Evolutionary conservation across 1,139 yeast genomes (phyloP).

Genomic region (Debaryomyces sp.): DNA sequence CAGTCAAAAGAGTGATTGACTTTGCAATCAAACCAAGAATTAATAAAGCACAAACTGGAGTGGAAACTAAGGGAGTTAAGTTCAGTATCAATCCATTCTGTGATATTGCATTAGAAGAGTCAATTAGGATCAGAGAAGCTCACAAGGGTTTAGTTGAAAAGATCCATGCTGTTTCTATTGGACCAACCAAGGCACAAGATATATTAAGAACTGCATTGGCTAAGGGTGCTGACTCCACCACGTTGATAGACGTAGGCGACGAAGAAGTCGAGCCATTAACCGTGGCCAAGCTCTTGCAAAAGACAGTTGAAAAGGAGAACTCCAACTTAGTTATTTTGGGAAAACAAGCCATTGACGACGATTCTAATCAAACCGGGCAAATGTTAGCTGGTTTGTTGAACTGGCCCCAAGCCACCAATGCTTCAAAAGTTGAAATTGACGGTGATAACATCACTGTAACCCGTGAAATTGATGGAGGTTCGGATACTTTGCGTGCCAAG

Average conservation of each 20-base stretch:
- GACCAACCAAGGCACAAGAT: conserved; percentile 86
- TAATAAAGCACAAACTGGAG: conserved; percentile 82
- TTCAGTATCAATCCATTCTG: conserved; percentile 96
- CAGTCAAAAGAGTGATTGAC: conserved; percentile 93
- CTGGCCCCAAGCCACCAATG: conserved; percentile 99
- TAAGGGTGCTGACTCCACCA: conserved; percentile 88
- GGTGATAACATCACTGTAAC: conserved; percentile 71
- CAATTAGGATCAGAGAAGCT: conserved; percentile 72
- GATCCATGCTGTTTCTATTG: conserved; percentile 92
- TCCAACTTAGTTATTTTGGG: conserved; percentile 86
- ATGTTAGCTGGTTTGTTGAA: conserved; percentile 90
- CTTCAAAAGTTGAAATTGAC: conserved; percentile 77
- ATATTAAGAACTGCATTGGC: conserved; percentile 88
- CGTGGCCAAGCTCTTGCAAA: conserved; percentile 81
- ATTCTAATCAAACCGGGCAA: conserved; percentile 95
- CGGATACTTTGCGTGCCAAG: conserved; percentile 75
- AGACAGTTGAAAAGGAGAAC: conserved; percentile 69
- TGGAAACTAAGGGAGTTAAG: conserved; percentile 89
- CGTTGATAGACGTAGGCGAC: conserved; percentile 79
- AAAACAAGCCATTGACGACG: conserved; percentile 96
- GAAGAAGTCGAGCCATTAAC: conserved; percentile 81
- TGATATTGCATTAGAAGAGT: conserved; percentile 95
- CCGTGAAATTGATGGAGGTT: conserved; percentile 95
- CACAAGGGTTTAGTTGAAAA: conserved; percentile 73
- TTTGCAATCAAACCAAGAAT: conserved; percentile 92